Percentiles rank a stretch among this genome's conserved stretches.
Conservation (phyloP, 2,329 filamentous ascomycete species). For the Scleromitrula shiraiana region DNA sequence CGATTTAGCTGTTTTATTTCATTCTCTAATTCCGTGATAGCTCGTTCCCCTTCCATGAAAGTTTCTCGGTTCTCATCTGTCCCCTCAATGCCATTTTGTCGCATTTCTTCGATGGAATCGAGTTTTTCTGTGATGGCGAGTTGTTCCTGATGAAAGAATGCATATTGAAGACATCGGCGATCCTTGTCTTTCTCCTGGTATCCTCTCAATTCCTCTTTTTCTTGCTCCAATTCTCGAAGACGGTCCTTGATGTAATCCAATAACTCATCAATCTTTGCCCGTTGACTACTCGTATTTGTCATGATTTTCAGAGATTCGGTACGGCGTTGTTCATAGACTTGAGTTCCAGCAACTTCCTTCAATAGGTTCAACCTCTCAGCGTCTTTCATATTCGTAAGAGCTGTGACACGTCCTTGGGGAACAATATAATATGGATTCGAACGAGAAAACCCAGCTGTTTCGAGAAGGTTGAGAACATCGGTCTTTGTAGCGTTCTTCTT, state of each 20-base stretch:
- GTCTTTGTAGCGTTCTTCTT: constrained; percentile 92
- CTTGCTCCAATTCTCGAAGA: constrained; percentile 82
- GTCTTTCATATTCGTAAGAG: constrained; percentile 98
- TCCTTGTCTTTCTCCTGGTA: constrained; percentile 95
- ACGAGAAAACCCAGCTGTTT: constrained; percentile 91
- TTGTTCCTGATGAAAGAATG: constrained; percentile 86
- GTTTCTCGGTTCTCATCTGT: constrained; percentile 72
- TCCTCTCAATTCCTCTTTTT: constrained; percentile 89
- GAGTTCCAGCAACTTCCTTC: constrained; percentile 97
- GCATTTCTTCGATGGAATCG: constrained; percentile 72
- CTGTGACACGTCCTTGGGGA: constrained; percentile 90
- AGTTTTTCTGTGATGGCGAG: constrained; percentile 68
- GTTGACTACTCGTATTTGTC: constrained; percentile 91
- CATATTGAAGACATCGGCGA: constrained; percentile 85
- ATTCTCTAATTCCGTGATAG: constrained; percentile 66
- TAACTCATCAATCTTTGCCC: constrained; percentile 86
- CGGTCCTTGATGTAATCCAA: constrained; percentile 88
- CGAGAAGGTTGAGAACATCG: constrained; percentile 90
- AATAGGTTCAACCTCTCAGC: constrained; percentile 79
- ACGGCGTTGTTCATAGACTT: constrained; percentile 89
- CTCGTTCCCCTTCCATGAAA: constrained; percentile 71
- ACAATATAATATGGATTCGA: constrained; percentile 99
- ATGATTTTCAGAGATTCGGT: constrained; percentile 94
- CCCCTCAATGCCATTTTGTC: constrained; percentile 75
- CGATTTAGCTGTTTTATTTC: constrained; percentile 75